These are phyloP conservation scores for Hypoxylon subgilvum DNA, from an alignment of 495 filamentous ascomycete genomes.

Conservation along the genomic window DNA sequence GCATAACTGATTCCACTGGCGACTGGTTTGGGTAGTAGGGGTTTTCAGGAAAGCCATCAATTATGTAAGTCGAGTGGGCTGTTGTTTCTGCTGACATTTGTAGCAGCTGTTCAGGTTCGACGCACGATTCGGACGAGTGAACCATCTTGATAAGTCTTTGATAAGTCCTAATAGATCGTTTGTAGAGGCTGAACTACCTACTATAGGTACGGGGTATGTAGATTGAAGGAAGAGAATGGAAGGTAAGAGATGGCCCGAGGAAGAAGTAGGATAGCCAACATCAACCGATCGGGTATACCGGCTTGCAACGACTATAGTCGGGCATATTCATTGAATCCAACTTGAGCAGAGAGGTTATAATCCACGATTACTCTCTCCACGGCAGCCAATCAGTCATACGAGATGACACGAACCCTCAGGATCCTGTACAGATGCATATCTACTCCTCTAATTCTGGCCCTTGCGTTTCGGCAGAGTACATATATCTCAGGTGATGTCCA, in stretches of 20 bases:
- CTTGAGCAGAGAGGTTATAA: background rate
- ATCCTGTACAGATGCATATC: slow-evolving; percentile 1
- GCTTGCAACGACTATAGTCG: background rate
- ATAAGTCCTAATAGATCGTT: no score
- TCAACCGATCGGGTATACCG: no score
- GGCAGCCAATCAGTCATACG: slow-evolving; percentile 11
- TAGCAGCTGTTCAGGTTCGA: slow-evolving; percentile 7
- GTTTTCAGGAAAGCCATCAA: background rate
- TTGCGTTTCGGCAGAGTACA: no score
- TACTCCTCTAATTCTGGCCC: background rate
- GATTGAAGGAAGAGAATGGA: background rate
- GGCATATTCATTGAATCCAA: slow-evolving; percentile 7
- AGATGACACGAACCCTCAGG: slow-evolving; percentile 11
- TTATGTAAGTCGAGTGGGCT: background rate
- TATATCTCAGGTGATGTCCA: slow-evolving; percentile 13
- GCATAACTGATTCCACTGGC: slow-evolving; percentile 14
- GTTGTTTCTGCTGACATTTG: background rate
- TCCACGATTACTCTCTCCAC: background rate
- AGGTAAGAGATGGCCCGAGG: background rate
- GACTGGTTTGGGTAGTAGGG: background rate
- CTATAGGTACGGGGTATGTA: no score
- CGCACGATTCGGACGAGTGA: slow-evolving; percentile 3
- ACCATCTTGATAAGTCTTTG: slow-evolving; percentile 25
- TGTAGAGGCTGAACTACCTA: no score
- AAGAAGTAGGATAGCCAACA: background rate